Percentiles rank a stretch among this genome's conserved stretches.
phyloP scores from a whole-genome alignment of 768 basidiomycete species.

The Naganishia vishniacii region DNA sequence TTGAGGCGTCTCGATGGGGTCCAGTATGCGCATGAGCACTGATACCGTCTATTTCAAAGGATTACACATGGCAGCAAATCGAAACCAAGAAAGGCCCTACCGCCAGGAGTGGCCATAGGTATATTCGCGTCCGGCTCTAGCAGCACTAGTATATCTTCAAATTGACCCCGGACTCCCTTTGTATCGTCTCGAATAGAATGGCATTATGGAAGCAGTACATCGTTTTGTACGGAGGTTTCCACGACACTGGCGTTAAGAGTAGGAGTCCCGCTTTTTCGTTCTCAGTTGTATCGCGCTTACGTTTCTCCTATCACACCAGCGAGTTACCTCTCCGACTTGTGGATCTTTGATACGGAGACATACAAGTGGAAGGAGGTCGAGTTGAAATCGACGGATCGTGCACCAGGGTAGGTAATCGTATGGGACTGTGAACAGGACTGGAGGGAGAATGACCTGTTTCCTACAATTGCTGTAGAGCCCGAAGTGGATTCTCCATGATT shows the following conservation, averaged over 20 bases:
- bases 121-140: constrained; percentile 28
- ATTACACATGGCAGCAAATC: constrained; percentile 78
- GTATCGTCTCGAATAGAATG: constrained; percentile 56
- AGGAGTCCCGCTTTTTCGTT: constrained; percentile 33
- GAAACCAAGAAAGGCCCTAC: constrained; percentile 76
- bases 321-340: constrained; percentile 73
- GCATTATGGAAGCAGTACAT: constrained; percentile 82
- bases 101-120: constrained; percentile 79
- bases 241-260: constrained; percentile 80
- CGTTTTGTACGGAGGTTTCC: constrained; percentile 83
- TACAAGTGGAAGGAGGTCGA: constrained; percentile 79
- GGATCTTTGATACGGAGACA: constrained; percentile 79
- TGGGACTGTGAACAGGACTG: too few relatives aligned
- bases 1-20: too few relatives aligned
- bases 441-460: too few relatives aligned
- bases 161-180: background rate
- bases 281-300: background rate
- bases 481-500: constrained; percentile 72
- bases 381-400: constrained; percentile 63
- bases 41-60: constrained; percentile 47
- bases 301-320: constrained; percentile 51
- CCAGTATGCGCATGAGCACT: too few relatives aligned
- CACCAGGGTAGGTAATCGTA: constrained; percentile 63
- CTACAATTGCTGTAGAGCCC: constrained; percentile 34
- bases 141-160: too few relatives aligned